Evolutionary conservation across 2,329 filamentous ascomycete genomes (phyloP).

Genomic region (Xylaria sp.): DNA sequence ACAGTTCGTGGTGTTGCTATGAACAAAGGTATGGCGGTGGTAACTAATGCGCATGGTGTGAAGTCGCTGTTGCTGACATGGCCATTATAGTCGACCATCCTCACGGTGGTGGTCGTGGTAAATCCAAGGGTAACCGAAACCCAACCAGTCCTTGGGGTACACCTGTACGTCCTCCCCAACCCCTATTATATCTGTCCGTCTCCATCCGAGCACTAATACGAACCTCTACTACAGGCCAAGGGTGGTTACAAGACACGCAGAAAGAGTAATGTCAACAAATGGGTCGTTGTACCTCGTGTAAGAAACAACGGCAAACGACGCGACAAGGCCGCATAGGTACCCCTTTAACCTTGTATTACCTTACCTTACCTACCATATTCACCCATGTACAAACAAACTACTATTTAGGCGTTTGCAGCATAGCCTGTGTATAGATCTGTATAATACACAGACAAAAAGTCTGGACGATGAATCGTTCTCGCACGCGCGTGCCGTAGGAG

Average conservation of each 20-base stretch:
- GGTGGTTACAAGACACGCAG: slow-evolving; percentile 86
- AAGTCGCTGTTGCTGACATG: slow-evolving; percentile 9
- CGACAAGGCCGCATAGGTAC: slow-evolving; percentile 47
- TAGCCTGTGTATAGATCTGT: slow-evolving; percentile 30
- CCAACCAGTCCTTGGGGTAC: slow-evolving; percentile 96
- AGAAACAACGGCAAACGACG: slow-evolving; percentile 90
- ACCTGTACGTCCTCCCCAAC: slow-evolving; percentile 60
- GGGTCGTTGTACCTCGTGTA: slow-evolving; percentile 74
- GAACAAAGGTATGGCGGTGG: slow-evolving; percentile 70
- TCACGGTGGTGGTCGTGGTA: slow-evolving; percentile 97
- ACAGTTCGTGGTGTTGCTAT: slow-evolving; percentile 97
- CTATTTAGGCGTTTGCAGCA: slow-evolving; percentile 18
- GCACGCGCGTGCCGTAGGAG: background rate
- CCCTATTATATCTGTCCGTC: background rate
- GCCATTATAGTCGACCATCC: slow-evolving; percentile 71
- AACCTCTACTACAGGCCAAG: slow-evolving; percentile 54
- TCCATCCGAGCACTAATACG: slow-evolving; percentile 22
- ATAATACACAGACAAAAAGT: slow-evolving; percentile 21
- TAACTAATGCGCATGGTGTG: background rate
- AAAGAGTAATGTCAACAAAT: slow-evolving; percentile 86
- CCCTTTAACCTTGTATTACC: slow-evolving; percentile 3
- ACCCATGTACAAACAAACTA: slow-evolving; percentile 31
- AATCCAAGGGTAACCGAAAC: slow-evolving; percentile 96
- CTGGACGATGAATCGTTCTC: background rate
- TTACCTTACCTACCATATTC: slow-evolving; percentile 19